Evolutionary conservation across 2,329 filamentous ascomycete genomes (phyloP), one percentile per base, ranked within the genome.

Genomic region (Coniella vitis): DNA sequence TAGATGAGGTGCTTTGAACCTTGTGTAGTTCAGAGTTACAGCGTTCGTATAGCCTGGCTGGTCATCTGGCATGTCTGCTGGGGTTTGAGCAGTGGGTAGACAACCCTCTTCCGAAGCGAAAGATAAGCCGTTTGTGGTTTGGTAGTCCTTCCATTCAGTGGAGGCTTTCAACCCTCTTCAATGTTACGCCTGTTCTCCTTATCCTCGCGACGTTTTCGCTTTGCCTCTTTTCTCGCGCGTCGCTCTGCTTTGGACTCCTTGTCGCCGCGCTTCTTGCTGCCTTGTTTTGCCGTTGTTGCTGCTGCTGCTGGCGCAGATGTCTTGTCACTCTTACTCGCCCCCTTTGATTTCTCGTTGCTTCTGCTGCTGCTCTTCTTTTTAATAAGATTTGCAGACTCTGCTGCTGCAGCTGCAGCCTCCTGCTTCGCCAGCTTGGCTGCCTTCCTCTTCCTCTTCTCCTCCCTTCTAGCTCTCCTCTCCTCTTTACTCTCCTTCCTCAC

Each of bases 401-500:
- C 41, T n/a, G 13, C 41, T 1, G 54, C 41, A 20, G 13, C 41
- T 1, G 2, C 34, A 8, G 41, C 34, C 4, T 20, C n/a, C 16
- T 45, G 52, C 22, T 34, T 56, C 38, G 62, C 63, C 22, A 59
- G 56, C 39, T 51, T 59, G 42, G 58, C 54, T 10, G 54, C 55
- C 37, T 57, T 60, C 47, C 58, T 55, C 36, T 49, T 48, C 42
- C 55, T 52, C 52, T 61, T 68, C 55, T 57, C 66, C 56, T 54
- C 65, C 58, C 67, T 71, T 52, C 60, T 67, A 47, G 57, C 64
- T 53, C 56, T 61, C 52, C 60, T 59, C 56, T 64, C 64, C 52
- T 60, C 62, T 47, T 59, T 63, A 16, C 55, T 60, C 52, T 61
- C 57, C 10, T 54, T 55, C 45, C 49, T 52, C 47, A 19, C 47